Percentiles rank a stretch among this genome's conserved stretches.
Conservation (phyloP, 2,329 filamentous ascomycete genomes). For the Talaromyces sp. region DNA sequence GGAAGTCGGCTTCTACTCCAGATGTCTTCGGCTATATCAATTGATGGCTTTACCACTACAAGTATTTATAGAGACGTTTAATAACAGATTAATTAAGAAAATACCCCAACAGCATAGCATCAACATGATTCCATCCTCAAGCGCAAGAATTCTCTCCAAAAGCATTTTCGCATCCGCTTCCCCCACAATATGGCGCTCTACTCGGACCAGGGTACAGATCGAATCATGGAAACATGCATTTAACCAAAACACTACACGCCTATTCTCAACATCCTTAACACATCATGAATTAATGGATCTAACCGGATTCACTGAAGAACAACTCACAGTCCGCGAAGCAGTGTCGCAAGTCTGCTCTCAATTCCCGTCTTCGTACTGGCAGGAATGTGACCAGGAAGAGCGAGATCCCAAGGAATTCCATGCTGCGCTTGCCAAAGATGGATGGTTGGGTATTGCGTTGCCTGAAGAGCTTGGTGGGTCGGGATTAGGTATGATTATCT, state of each 20-base stretch:
- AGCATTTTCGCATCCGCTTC: neutral
- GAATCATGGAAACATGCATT: neutral
- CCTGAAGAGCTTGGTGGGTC: conserved; percentile 73
- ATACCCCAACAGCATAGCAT: neutral
- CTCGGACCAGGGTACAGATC: neutral
- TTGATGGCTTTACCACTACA: neutral
- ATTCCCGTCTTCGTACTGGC: conserved; percentile 72
- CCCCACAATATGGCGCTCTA: neutral
- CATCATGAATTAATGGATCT: conserved; percentile 63
- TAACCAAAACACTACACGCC: neutral
- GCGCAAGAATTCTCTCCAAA: neutral
- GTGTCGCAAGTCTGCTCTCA: conserved; percentile 66
- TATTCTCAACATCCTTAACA: conserved; percentile 11
- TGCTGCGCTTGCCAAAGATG: conserved; percentile 68
- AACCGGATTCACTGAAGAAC: conserved; percentile 69
- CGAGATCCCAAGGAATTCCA: conserved; percentile 75
- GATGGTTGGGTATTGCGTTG: conserved; percentile 79
- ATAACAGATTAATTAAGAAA: neutral
- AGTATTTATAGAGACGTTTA: neutral
- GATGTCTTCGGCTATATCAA: neutral
- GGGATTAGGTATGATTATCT: conserved; percentile 49
- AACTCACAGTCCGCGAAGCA: conserved; percentile 70
- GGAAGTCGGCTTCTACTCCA: neutral
- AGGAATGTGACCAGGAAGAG: conserved; percentile 67
- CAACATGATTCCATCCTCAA: conserved; percentile 4